Evolutionary conservation across 495 filamentous ascomycete species (phyloP), one percentile per base, ranked within the genome.

Genomic region (Aspergillus nidulans): DNA sequence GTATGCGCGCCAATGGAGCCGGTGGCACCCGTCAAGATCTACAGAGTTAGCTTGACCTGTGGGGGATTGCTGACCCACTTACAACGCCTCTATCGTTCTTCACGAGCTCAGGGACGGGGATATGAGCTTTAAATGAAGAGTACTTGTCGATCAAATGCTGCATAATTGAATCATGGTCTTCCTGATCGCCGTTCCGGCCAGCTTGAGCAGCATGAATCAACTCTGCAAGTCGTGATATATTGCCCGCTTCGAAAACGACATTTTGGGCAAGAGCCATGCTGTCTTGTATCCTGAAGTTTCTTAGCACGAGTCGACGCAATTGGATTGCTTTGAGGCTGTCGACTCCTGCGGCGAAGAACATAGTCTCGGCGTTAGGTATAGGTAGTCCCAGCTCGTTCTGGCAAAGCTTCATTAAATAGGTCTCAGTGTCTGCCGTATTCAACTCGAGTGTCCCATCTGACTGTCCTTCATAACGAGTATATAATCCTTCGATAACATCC

Each of bases 241-340:
- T 78, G 7, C 75, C 78, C 3, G 69, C 63, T 46, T 85, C 79
- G 53, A 80, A 82, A 15, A 84, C 73, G 4, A 79, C 61, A 43
- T 82, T 84, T 43, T 64, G 66, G 49, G 63, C 54, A 49, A 75
- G 55, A 64, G 56, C 48, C 2, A 58, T 55, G 53, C 54, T 47
- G 24, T 64, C 49, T 1, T 63, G 63, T 6, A 80, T 63, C 21
- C 69, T 67, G 38, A 81, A 73, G 30, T 76, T 65, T 12, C 72
- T 67, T 20, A 78, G 63, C 19, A 86, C 72, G 5, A 80, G 59
- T 9, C 76, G 68, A 28, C 80, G 74, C 43, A 85, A 62, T 44
- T 82, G 78, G 16, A 83, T 84, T 4, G 82, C 79, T 43, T 78
- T 77, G n/a, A 86, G 63, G 50, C 82, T 85, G 59, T 84, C 81